Base-by-base conservation (phyloP, 192 early-diverging fungal species). In the Gaertneriomyces sp. region DNA sequence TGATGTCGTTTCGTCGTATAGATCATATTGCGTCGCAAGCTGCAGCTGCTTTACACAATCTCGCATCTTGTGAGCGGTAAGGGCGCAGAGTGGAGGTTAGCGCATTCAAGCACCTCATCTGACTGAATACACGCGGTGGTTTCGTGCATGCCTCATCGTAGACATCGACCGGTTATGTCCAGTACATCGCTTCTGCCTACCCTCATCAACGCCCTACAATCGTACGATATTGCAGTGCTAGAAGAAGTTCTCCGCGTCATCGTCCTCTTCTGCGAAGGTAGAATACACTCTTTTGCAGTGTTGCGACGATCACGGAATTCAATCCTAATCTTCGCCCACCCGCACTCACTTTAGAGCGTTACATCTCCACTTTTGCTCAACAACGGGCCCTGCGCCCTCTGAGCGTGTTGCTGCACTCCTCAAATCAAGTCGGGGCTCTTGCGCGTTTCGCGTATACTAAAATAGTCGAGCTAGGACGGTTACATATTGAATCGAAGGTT, bases 1-100 rank as follows among this genome's bases (percentile, higher is more conserved):
- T 64, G n/a, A 51, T 52, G 25, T 55, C n/a, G n/a, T 6, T 7
- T 8, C 42, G 12, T 11, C 38, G 6, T 58, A 39, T 3, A 68
- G 66, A 60, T 40, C 66, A 68, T 42, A 68, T 68, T 20, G 58
- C 53, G 10, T 46, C 44, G 12, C 66, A 68, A 42, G 66, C 66
- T 5, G 66, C 66, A 12, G 66, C 55, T 8, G 17, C 47, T 11
- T 47, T 68, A 11, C 45, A 45, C 7, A 58, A 60, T 40, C 19
- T 68, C 19, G 66, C 66, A 8, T 42, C 63, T 12, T 12, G 42
- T 55, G 14, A 6, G 5, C 39, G 12, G 63, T 63, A 63, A 6
- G 61, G 12, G 12, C 33, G 47, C 20, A 33, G 2, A 55, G 0
- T 4, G 33, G 1, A 25, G 2, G n/a, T 12, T 33, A 17, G 20